Conservation (phyloP, 2,329 filamentous ascomycete genomes). For the Diaporthe citri region DNA sequence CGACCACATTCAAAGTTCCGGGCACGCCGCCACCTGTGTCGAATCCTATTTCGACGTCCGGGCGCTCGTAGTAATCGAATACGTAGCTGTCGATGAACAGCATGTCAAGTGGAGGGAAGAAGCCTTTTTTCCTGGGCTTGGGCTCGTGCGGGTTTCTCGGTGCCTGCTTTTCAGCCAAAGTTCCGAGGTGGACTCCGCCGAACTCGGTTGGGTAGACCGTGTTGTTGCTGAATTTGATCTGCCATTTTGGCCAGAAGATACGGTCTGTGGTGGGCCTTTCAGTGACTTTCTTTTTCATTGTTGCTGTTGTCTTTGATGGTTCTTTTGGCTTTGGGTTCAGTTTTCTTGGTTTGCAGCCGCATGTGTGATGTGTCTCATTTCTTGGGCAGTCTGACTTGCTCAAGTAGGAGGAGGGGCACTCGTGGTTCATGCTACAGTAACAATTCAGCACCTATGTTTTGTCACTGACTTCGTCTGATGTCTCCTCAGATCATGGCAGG, state of each 20-base stretch:
- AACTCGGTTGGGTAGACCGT: constrained; percentile 2
- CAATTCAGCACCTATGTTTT: neutral
- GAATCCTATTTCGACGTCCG: constrained; percentile 15
- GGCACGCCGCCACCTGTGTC: neutral
- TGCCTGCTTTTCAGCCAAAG: neutral
- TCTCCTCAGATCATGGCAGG: neutral
- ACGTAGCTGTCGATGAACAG: constrained; percentile 36
- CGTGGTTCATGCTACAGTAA: neutral
- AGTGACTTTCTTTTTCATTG: neutral
- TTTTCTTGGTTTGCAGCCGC: too few relatives aligned
- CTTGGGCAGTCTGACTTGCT: neutral
- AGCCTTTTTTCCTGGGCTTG: neutral
- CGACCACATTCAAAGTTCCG: neutral
- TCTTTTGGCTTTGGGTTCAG: neutral
- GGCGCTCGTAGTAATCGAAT: constrained; percentile 31
- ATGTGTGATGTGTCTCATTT: neutral
- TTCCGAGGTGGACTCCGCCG: neutral
- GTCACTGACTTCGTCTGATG: constrained; percentile 11
- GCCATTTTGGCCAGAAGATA: constrained; percentile 35
- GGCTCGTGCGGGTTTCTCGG: neutral
- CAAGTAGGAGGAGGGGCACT: neutral
- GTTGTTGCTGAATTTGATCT: neutral
- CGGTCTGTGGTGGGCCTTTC: neutral
- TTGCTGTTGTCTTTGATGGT: neutral
- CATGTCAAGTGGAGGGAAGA: constrained; percentile 25